Conservation (phyloP, 257 asterid genomes). For the Echium plantagineum region DNA sequence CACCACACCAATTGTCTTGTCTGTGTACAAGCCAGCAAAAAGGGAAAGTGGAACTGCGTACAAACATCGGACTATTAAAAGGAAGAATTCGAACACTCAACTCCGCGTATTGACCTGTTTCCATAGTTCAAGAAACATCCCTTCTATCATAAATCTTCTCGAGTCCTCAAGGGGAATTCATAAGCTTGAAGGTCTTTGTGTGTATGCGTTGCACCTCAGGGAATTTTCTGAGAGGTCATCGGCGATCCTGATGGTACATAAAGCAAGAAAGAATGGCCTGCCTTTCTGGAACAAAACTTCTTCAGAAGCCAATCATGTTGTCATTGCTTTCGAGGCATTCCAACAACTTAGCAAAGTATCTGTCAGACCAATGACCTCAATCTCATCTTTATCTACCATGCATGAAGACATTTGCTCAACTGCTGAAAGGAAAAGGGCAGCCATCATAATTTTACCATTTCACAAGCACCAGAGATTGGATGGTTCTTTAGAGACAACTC, state of each 20-base stretch:
- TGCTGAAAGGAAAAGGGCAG: constrained; percentile 24
- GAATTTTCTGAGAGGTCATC: constrained; percentile 54
- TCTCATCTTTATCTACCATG: constrained; percentile 38
- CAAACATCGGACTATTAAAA: constrained; percentile 33
- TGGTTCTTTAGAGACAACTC: constrained; percentile 36
- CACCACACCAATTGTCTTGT: constrained; percentile 35
- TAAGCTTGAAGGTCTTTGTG: constrained; percentile 34
- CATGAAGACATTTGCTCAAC: constrained; percentile 35
- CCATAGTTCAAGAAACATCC: constrained; percentile 34
- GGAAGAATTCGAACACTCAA: constrained; percentile 21
- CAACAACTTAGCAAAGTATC: constrained; percentile 35
- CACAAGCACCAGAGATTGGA: constrained; percentile 44
- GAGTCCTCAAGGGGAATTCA: constrained; percentile 44
- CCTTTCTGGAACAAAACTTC: constrained; percentile 36
- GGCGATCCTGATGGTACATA: constrained; percentile 47
- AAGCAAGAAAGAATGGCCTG: constrained; percentile 40
- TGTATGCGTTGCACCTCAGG: constrained; percentile 55
- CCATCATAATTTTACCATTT: constrained; percentile 37
- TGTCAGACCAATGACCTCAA: constrained; percentile 42
- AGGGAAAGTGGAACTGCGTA: constrained; percentile 17
- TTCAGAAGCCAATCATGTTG: constrained; percentile 25
- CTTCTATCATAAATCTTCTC: constrained; percentile 41
- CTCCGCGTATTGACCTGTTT: constrained; percentile 41
- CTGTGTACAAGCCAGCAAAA: constrained; percentile 42
- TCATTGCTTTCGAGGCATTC: constrained; percentile 44